Conservation (phyloP, 192 early-diverging fungal genomes). For the Coemansia umbellata region DNA sequence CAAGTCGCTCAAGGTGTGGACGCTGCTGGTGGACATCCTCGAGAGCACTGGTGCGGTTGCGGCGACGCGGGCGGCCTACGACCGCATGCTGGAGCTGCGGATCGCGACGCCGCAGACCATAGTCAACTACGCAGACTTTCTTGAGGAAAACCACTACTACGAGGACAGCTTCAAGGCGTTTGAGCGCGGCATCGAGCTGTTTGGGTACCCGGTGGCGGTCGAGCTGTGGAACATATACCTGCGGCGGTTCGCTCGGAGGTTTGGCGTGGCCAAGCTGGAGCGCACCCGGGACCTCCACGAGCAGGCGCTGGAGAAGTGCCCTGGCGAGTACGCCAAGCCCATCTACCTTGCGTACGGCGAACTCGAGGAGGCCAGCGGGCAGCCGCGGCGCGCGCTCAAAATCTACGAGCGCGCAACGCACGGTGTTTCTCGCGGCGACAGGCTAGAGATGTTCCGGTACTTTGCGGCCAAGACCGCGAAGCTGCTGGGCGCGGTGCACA, state of each 20-base stretch:
- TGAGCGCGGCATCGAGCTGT: slow-evolving; percentile 93
- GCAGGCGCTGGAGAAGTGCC: slow-evolving; percentile 83
- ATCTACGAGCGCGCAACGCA: slow-evolving; percentile 90
- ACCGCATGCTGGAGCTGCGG: slow-evolving; percentile 86
- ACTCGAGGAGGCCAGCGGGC: slow-evolving; percentile 82
- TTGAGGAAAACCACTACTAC: slow-evolving; percentile 85
- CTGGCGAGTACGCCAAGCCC: slow-evolving; percentile 78
- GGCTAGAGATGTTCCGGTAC: slow-evolving; percentile 78
- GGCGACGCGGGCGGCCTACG: slow-evolving; percentile 78
- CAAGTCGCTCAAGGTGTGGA: slow-evolving; percentile 87
- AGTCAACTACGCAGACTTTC: slow-evolving; percentile 88
- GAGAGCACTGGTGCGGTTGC: slow-evolving; percentile 76
- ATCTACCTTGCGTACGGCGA: slow-evolving; percentile 88
- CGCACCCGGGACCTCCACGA: slow-evolving; percentile 93
- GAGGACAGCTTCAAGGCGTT: slow-evolving; percentile 96
- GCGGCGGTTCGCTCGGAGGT: slow-evolving; percentile 76
- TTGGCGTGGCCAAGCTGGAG: slow-evolving; percentile 84
- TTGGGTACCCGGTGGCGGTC: slow-evolving; percentile 94
- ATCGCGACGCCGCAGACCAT: slow-evolving; percentile 96
- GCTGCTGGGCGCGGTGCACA: slow-evolving; percentile 80
- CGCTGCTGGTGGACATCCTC: slow-evolving; percentile 90
- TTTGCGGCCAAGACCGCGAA: slow-evolving; percentile 87
- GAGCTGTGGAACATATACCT: slow-evolving; percentile 98
- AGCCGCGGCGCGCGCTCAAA: slow-evolving; percentile 86
- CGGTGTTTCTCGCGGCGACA: slow-evolving; percentile 70